phyloP scores from a whole-genome alignment of 2,329 filamentous ascomycete genomes.

The Sordariomycetes sp. region DNA sequence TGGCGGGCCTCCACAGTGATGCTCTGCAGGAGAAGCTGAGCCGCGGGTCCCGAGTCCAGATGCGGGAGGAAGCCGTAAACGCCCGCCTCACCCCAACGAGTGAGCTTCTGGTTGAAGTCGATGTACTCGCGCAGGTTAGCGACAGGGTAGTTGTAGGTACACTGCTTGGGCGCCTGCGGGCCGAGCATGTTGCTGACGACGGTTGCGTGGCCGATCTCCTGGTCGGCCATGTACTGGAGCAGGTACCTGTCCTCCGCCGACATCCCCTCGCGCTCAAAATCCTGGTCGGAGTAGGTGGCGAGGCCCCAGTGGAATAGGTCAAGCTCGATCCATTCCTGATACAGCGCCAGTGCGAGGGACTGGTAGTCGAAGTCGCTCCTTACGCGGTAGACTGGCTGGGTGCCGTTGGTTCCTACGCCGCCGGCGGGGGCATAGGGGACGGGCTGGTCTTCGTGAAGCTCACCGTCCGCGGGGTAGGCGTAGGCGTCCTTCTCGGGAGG shows the following conservation, averaged over 20 bases:
- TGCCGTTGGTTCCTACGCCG: constrained; percentile 69
- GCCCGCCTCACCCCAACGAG: constrained; percentile 67
- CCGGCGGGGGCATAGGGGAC: constrained; percentile 63
- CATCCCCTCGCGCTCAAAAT: constrained; percentile 60
- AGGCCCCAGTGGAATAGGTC: constrained; percentile 74
- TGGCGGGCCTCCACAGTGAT: constrained; percentile 73
- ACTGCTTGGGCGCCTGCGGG: constrained; percentile 56
- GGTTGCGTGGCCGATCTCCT: constrained; percentile 70
- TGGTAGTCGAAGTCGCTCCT: constrained; percentile 78
- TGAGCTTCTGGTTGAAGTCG: constrained; percentile 81
- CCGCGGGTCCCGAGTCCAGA: constrained; percentile 64
- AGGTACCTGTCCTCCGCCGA: constrained; percentile 58
- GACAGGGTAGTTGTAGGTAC: constrained; percentile 74
- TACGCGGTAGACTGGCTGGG: constrained; percentile 63
- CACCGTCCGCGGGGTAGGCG: constrained; percentile 61
- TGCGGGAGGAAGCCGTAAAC: constrained; percentile 76
- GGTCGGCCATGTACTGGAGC: constrained; percentile 66
- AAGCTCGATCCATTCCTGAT: constrained; percentile 78
- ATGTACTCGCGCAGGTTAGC: constrained; percentile 65
- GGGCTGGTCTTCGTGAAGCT: constrained; percentile 56
- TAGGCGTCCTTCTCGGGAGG: constrained; percentile 52
- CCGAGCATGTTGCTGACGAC: constrained; percentile 71
- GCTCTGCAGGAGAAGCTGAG: constrained; percentile 61
- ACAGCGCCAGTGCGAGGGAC: constrained; percentile 62
- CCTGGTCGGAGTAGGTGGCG: constrained; percentile 53